These are phyloP conservation scores for Mucor lusitanicus DNA, from an alignment of 371 early-diverging fungal species.

Conservation along the genomic window DNA sequence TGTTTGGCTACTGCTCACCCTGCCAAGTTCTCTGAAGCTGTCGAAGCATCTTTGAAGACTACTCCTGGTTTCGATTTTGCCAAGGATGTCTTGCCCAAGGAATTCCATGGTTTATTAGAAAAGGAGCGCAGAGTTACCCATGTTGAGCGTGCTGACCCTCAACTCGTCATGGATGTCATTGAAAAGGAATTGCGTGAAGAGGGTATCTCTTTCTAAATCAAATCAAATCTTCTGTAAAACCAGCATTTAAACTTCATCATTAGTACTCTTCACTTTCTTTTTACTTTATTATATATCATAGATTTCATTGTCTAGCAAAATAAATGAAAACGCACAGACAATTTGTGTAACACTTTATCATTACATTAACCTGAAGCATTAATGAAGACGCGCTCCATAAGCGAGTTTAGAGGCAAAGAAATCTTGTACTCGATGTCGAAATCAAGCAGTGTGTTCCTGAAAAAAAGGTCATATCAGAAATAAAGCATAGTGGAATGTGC, in stretches of 20 bases:
- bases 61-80: constrained; percentile 60
- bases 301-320: not conserved
- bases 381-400: not conserved
- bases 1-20: constrained; percentile 95
- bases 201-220: constrained; percentile 41
- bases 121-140: constrained; percentile 65
- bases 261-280: not conserved
- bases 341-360: not conserved
- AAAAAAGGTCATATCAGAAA: too few relatives aligned
- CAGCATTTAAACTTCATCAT: not conserved
- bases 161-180: constrained; percentile 61
- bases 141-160: constrained; percentile 62
- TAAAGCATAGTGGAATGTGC: too few relatives aligned
- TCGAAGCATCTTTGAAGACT: constrained; percentile 74
- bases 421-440: not conserved
- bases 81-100: constrained; percentile 66
- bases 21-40: constrained; percentile 94
- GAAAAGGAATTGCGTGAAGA: constrained; percentile 55
- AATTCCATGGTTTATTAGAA: constrained; percentile 72
- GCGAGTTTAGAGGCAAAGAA: not conserved
- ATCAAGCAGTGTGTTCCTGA: too few relatives aligned
- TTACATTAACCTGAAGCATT: not conserved
- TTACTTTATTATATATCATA: not conserved
- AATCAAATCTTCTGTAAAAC: not conserved
- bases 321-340: not conserved